Base-by-base conservation (phyloP, 2,329 filamentous ascomycete species). In the Nothopassalora personata region DNA sequence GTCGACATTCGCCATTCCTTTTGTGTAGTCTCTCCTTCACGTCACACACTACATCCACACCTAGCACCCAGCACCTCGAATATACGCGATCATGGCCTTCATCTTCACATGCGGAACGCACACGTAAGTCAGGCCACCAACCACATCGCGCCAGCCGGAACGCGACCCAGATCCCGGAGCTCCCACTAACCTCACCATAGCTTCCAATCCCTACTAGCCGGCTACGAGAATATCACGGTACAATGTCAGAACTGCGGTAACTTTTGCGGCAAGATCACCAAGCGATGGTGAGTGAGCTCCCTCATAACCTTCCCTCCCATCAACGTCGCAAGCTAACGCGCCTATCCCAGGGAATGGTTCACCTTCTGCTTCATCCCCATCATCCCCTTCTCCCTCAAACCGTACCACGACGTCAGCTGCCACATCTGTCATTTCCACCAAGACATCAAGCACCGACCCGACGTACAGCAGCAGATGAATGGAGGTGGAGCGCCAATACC, bases 361-460 rank as follows among this genome's bases (percentile, higher is more conserved):
- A 91, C 89, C 5, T 86, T 66, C 54, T 66, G 64, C 53, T 66
- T 64, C 56, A 52, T 61, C 82, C 89, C 89, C 52, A 73, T 92
- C 49, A 79, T 92, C 28, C 89, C 89, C 0, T 86, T 91, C 69
- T 86, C 83, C 28, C 66, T 80, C 5, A 80, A 80, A 60, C 78
- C 79, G 0, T 75, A 73, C 67, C 73, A 73, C 66, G 88, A 91
- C 68, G 81, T 93, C 57, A 78, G 80, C 60, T 93, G 89, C 77
- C 81, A 85, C 69, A 85, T 91, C 72, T 93, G 89, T 81, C 85
- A 87, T 71, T 91, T 90, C 72, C 81, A 84, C 63, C 87, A 92
- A 72, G 78, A 80, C 63, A 73, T 80, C 65, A 77, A 77, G 69
- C 77, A 70, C 53, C 67, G 72, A 47, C 72, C 73, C 8, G 73